Conservation (phyloP, 2,329 filamentous ascomycete genomes). For the Diaporthe amygdali region DNA sequence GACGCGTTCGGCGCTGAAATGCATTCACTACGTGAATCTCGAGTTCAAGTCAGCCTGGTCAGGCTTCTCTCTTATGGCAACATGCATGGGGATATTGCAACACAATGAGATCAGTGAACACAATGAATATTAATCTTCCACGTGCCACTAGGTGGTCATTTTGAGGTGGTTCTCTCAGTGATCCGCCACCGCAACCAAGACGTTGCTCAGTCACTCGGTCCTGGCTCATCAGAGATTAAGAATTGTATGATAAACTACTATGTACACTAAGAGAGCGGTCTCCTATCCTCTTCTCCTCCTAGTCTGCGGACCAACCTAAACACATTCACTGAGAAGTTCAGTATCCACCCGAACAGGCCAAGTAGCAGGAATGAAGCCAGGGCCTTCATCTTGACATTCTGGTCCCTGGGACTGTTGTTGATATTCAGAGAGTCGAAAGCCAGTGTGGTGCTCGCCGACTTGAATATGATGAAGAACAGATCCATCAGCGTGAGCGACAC, state of each 20-base stretch:
- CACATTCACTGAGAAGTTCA: conserved; percentile 87
- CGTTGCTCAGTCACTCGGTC: background rate
- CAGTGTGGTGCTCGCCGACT: conserved; percentile 88
- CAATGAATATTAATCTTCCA: no score
- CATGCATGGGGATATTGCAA: no score
- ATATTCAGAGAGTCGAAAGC: conserved; percentile 84
- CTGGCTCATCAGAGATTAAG: background rate
- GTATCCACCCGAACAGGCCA: conserved; percentile 85
- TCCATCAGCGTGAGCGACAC: conserved; percentile 89
- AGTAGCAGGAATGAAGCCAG: conserved; percentile 81
- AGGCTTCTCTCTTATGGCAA: background rate
- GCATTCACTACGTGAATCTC: background rate
- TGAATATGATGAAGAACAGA: conserved; percentile 96
- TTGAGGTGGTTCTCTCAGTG: background rate
- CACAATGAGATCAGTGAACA: no score
- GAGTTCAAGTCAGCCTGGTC: background rate
- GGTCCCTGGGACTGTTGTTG: conserved; percentile 37
- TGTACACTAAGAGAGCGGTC: conserved; percentile 31
- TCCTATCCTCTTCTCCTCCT: conserved; percentile 49
- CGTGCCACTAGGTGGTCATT: background rate
- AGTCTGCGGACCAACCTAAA: conserved; percentile 71
- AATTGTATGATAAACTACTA: conserved; percentile 14
- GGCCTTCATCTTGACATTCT: conserved; percentile 47
- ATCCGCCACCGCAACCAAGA: background rate
- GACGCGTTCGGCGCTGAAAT: background rate